These are phyloP conservation scores for Debaryomyces hansenii DNA, from an alignment of 805 yeast genomes.

Conservation along the genomic window DNA sequence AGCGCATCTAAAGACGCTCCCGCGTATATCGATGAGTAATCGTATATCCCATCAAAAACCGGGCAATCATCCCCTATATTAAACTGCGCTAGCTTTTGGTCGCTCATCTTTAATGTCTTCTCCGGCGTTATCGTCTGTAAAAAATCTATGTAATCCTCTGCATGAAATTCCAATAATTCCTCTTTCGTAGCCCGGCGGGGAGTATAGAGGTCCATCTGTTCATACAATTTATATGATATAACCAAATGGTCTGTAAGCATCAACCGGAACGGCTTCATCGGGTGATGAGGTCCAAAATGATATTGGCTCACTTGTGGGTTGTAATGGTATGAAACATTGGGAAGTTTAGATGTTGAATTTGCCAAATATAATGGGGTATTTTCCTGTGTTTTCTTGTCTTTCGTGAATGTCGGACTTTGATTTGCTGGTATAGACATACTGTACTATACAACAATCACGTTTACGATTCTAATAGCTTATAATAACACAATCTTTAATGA, in stretches of 20 bases:
- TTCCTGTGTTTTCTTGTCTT: constrained; percentile 32
- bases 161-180: constrained; percentile 80
- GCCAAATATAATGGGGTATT: constrained; percentile 34
- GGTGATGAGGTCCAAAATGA: constrained; percentile 92
- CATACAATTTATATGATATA: constrained; percentile 78
- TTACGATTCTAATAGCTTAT: background rate
- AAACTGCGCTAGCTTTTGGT: constrained; percentile 60
- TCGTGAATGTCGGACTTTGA: constrained; percentile 30
- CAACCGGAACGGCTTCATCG: constrained; percentile 96
- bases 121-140: constrained; percentile 77
- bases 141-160: constrained; percentile 82
- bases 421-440: constrained; percentile 11
- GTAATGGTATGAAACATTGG: constrained; percentile 82
- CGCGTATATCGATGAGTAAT: constrained; percentile 82
- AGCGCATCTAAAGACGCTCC: constrained; percentile 96
- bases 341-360: constrained; percentile 30
- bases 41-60: constrained; percentile 91
- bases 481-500: background rate
- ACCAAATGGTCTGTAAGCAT: constrained; percentile 93
- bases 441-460: background rate
- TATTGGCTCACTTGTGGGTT: constrained; percentile 77
- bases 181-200: constrained; percentile 81
- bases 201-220: constrained; percentile 84
- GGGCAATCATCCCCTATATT: constrained; percentile 96
- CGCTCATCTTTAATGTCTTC: constrained; percentile 57